Base-by-base conservation (phyloP, 108 stramenopile species). In the Pseudonitzschia delicatissima region DNA sequence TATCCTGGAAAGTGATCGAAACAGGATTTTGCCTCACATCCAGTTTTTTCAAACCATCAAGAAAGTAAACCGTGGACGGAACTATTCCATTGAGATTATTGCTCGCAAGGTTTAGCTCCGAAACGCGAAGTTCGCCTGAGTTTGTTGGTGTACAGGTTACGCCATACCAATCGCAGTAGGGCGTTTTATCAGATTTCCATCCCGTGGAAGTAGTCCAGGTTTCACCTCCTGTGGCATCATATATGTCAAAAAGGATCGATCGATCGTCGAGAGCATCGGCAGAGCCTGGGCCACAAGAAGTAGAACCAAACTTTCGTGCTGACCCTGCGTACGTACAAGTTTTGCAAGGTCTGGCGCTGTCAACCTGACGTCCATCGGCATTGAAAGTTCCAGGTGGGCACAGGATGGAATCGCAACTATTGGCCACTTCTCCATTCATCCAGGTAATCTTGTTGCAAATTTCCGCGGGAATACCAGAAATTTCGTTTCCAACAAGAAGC, bases 91-190 rank as follows among this genome's bases (percentile, higher is more conserved):
- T 61, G 28, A 90, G 47, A 20, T 85, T 84, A 68, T 86, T 87
- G 21, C 57, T 69, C 18, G 57, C 33, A 28, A 91, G 65, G 21
- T 79, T 34, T 15, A 91, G 69, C 39, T 76, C 85, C 1, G 72
- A 72, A 15, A 91, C 87, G 11, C 32, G 60, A 29, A 12, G 32
- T 21, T 42, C 60, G 2, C 60, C 60, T 26, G 36, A 21, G 13
- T 6, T 17, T 45, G 64, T 69, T 51, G 53, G 62, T 33, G 28
- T 25, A 63, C 92, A 93, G 9, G 64, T 79, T 26, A 93, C 71
- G 34, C 93, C 93, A 57, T 87, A 76, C 78, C 88, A 94, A 23
- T 79, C 62, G 71, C 93, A 94, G 27, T 87, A 68, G 11, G 71
- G 17, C 4, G 33, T 65, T 12, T 66, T 49, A 33, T 73, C 68